Evolutionary conservation across 179 eudicot species (phyloP).

Genomic region (Spergularia azorica): DNA sequence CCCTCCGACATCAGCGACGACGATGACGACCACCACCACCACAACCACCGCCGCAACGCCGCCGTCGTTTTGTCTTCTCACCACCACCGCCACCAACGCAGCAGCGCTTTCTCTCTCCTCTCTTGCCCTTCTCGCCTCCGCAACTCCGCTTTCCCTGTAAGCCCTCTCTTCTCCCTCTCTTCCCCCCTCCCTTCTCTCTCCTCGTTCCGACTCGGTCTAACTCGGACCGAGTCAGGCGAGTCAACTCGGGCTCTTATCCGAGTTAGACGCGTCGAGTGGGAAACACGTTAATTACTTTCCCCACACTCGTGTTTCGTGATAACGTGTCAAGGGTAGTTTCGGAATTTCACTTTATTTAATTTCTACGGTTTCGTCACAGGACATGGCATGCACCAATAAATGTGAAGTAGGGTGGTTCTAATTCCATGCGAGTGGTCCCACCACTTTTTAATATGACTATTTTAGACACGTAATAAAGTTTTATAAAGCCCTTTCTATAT

Average conservation of each 20-base stretch:
- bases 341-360: too few relatives aligned
- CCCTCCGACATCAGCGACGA: constrained; percentile 42
- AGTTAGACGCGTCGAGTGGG: too few relatives aligned
- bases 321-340: too few relatives aligned
- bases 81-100: background rate
- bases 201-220: too few relatives aligned
- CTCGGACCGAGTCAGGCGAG: too few relatives aligned
- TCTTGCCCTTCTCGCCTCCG: constrained; percentile 1
- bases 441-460: constrained; percentile 14
- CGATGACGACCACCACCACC: constrained; percentile 31
- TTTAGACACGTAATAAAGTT: too few relatives aligned
- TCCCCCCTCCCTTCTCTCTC: too few relatives aligned
- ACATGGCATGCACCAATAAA: constrained; percentile 42
- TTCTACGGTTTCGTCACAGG: constrained; percentile 27
- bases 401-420: constrained; percentile 10
- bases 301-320: too few relatives aligned
- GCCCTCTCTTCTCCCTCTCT: constrained; percentile 21
- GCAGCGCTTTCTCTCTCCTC: constrained; percentile 31
- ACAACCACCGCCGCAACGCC: background rate
- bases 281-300: too few relatives aligned
- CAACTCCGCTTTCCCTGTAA: constrained; percentile 41
- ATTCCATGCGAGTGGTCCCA: constrained; percentile 11
- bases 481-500: background rate
- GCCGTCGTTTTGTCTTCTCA: too few relatives aligned
- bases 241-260: too few relatives aligned